These are phyloP conservation scores for Penicillium crystallinum DNA, from an alignment of 495 filamentous ascomycete genomes.

Conservation along the genomic window DNA sequence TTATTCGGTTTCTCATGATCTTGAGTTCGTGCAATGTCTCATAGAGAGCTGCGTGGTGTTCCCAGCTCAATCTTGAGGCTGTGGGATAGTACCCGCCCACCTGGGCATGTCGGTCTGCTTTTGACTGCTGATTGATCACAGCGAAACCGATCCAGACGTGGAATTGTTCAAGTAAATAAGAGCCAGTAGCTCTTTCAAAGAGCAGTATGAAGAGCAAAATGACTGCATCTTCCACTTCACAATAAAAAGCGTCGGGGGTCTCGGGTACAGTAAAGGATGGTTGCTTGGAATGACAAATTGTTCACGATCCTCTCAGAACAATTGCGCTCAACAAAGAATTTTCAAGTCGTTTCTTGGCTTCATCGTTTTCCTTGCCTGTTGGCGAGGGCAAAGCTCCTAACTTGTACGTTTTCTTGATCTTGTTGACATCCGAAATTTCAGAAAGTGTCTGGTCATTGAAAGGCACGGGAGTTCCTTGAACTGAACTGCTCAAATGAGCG, in stretches of 20 bases:
- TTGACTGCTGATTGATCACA: neutral
- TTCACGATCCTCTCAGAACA: constrained; percentile 59
- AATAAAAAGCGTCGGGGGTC: neutral
- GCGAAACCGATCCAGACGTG: neutral
- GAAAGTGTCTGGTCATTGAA: constrained; percentile 61
- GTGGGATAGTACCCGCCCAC: neutral
- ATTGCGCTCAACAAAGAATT: constrained; percentile 61
- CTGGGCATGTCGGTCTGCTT: neutral
- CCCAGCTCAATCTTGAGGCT: neutral
- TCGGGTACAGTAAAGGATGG: neutral
- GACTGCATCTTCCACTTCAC: neutral
- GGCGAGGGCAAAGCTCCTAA: constrained; percentile 50
- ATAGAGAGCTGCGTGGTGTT: neutral
- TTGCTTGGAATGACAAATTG: neutral
- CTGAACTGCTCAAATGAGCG: constrained; percentile 53
- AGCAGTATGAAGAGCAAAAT: neutral
- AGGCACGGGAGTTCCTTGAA: constrained; percentile 57
- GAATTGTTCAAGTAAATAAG: no score
- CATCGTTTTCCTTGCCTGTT: constrained; percentile 18
- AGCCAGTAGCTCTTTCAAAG: neutral
- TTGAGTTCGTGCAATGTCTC: neutral
- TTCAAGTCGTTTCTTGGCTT: constrained; percentile 51
- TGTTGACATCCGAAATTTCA: constrained; percentile 55
- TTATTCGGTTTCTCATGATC: constrained; percentile 1
- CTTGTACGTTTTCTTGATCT: constrained; percentile 80